Percentiles rank a stretch among this genome's conserved stretches.
These are phyloP conservation scores for Avena insularis DNA, from an alignment of 176 grass and related monocot genomes.

Conservation along the genomic window DNA sequence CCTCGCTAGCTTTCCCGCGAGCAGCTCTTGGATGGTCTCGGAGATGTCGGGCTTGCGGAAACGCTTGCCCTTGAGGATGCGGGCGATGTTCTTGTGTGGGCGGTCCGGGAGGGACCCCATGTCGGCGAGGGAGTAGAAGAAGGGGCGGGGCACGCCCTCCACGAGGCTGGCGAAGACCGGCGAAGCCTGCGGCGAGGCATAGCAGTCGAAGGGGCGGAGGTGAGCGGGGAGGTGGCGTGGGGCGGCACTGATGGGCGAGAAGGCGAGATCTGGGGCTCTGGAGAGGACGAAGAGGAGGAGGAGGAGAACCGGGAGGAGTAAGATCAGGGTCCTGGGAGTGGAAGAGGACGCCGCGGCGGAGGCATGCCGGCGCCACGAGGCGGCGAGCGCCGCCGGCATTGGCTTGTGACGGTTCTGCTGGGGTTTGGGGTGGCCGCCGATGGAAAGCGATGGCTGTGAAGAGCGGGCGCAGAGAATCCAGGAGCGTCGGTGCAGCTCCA, in stretches of 20 bases:
- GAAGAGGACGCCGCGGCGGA: constrained; percentile 31
- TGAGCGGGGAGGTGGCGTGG: not conserved
- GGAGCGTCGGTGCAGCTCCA: too few species aligned
- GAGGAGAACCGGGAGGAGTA: constrained; percentile 60
- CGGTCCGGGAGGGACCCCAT: constrained; percentile 70
- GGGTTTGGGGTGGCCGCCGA: not conserved
- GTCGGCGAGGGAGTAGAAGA: constrained; percentile 89
- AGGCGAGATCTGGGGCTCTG: constrained; percentile 48
- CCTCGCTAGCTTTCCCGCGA: constrained; percentile 48
- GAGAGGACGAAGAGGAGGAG: constrained; percentile 58
- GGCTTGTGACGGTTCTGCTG: not conserved
- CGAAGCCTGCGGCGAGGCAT: constrained; percentile 78
- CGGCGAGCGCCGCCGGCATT: constrained; percentile 40
- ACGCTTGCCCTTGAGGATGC: constrained; percentile 81
- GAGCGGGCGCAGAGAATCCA: not conserved
- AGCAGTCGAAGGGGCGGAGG: constrained; percentile 73
- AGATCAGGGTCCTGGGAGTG: constrained; percentile 39
- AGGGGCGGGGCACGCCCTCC: constrained; percentile 77
- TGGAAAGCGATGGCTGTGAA: not conserved
- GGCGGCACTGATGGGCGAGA: constrained; percentile 15
- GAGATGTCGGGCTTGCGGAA: constrained; percentile 94
- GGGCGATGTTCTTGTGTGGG: constrained; percentile 82
- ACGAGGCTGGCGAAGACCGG: constrained; percentile 88
- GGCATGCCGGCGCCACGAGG: constrained; percentile 59
- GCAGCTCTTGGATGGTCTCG: constrained; percentile 67